Base-by-base conservation (phyloP, 2,329 filamentous ascomycete species). In the Ophiocordyceps camponoti-rufipedis region DNA sequence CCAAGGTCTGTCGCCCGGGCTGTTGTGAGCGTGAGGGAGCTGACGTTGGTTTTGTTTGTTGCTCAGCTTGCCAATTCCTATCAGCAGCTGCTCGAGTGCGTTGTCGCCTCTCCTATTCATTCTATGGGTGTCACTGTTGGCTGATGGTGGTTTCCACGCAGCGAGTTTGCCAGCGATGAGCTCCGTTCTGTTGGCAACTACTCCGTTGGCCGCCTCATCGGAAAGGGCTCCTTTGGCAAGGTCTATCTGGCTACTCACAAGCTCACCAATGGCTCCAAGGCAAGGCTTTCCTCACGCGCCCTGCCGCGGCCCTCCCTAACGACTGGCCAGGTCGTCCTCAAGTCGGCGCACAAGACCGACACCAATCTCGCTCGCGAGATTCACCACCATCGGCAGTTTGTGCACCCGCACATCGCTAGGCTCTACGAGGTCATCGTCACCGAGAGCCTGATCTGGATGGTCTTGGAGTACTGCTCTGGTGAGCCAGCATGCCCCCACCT, bases 341-440 rank as follows among this genome's bases (percentile, higher is more conserved):
- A 98, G 66, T 95, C 88, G 49, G 91, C 91, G 50, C 89, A 91
- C 60, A 95, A 94, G 62, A 82, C 88, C 59, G 91, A 98, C 62
- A 78, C 85, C 46, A 98, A 98, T 60, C 80, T 98, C 43, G 89
- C 89, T 14, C 83, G 91, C 54, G 91, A 98, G 62, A 98, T 98
- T 55, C 91, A 98, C 62, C 91, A 98, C 61, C 91, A 98, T 62
- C 84, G 91, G 53, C 91, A 98, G 63, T 95, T 98, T 63, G 75
- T 94, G 52, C 91, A 98, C 58, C 91, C 91, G 19, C 91, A 98
- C 65, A 98, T 98, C 55, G 88, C 91, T 42, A 78, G 91, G 44
- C 70, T 98, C 19, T 96, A 98, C 69, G 91, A 98, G 68, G 89
- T 98, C 48, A 94, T 98, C 55, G 88, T 98, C 50, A 98, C 91